Percentiles rank a stretch among this genome's conserved stretches.
phyloP scores from a whole-genome alignment of 73 alveolate species.

The Urostyla sp. region DNA sequence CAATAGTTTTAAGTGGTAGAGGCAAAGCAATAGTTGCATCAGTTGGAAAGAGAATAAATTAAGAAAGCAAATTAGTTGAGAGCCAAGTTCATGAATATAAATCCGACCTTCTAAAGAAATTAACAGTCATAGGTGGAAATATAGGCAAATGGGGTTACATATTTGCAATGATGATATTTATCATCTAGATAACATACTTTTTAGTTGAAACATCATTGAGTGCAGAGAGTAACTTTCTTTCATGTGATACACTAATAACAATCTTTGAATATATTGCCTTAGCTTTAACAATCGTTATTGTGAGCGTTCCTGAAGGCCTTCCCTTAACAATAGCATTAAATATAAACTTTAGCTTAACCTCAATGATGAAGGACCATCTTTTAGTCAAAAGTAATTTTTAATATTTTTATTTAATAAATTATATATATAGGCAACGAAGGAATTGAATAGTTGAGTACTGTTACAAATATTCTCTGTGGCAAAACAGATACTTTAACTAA shows the following conservation, averaged over 20 bases:
- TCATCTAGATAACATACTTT: slow-evolving; percentile 80
- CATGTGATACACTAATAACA: slow-evolving; percentile 74
- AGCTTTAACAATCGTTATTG: slow-evolving; percentile 93
- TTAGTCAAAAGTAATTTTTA: slow-evolving; percentile 86
- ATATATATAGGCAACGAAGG: no score
- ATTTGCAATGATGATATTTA: slow-evolving; percentile 81
- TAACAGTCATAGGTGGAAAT: slow-evolving; percentile 86
- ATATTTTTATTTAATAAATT: no score
- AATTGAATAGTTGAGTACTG: slow-evolving; percentile 95
- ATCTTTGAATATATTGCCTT: slow-evolving; percentile 77
- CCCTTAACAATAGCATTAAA: slow-evolving; percentile 95
- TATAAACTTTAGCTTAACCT: slow-evolving; percentile 87
- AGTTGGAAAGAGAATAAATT: slow-evolving; percentile 88
- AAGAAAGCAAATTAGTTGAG: slow-evolving; percentile 66
- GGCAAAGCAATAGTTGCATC: slow-evolving; percentile 89
- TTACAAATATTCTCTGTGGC: slow-evolving; percentile 89
- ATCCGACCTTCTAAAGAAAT: slow-evolving; percentile 90
- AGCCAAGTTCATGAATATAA: slow-evolving; percentile 69
- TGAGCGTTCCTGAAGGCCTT: slow-evolving; percentile 97
- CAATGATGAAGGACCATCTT: slow-evolving; percentile 88
- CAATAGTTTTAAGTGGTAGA: slow-evolving; percentile 86
- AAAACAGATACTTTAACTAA: slow-evolving; percentile 95
- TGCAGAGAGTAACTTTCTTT: slow-evolving; percentile 71
- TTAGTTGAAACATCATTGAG: slow-evolving; percentile 62
- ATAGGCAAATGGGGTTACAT: slow-evolving; percentile 89